Evolutionary conservation across 2,329 filamentous ascomycete species (phyloP), one percentile per base, ranked within the genome.

Genomic region (Sclerotinia glacialis): DNA sequence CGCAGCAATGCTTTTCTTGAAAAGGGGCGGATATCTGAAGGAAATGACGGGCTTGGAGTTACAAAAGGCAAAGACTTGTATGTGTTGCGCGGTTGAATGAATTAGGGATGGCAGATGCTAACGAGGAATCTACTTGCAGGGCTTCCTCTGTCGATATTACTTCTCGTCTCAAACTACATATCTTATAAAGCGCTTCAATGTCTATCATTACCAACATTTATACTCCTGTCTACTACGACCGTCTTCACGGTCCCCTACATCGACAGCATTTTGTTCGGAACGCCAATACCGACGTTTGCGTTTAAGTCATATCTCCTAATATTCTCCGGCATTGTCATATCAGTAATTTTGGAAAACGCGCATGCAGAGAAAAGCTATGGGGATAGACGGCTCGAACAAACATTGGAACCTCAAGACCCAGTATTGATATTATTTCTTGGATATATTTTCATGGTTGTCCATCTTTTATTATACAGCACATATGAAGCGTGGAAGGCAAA

Each of bases 401-500:
- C 64, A 18, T 47, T 66, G 12, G 64, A 66, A 37, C 58, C 64
- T 44, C 64, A 66, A 63, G 64, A 66, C 16, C 64, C 64, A 8
- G 64, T 66, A 9, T 18, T 55, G 56, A 63, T 44, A 44, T 54
- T 66, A 23, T 66, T 62, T 62, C n/a, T 66, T 66, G 64, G 64
- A 62, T 66, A 66, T 18, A 26, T 66, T n/a, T 49, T 62, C 23
- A 63, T 66, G 64, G 18, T 49, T 7, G 26, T 53, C 40, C 56
- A 62, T 40, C 40, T 66, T 11, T 21, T 46, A 56, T 42, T 66
- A 46, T 46, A 63, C 54, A 66, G 64, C 44, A 52, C 40, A 28
- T 66, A 66, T 31, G 56, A 63, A 47, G 64, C 58, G 26, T 63
- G 56, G 64, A 66, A 63, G 64, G 54, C 37, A 23, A 62, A 49